Base-by-base conservation (phyloP, 805 yeast genomes). In the Cyberlindnera bimundalis region DNA sequence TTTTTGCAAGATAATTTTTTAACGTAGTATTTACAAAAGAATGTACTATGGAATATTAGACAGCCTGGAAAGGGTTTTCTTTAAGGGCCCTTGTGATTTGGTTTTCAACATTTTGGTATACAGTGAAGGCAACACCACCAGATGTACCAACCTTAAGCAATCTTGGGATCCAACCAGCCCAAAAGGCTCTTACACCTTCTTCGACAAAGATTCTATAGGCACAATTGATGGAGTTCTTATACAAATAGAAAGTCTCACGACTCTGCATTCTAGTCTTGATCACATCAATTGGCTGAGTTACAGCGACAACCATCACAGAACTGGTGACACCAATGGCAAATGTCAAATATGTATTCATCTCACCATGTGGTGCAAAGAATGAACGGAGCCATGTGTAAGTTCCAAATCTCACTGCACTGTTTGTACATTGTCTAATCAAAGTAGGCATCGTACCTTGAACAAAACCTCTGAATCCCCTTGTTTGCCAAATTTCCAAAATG, bases 201-300 rank as follows among this genome's bases (percentile, higher is more conserved):
- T 67, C 66, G 28, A 72, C 65, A 44, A 71, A 73, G 3, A 73
- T 70, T 50, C 71, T 60, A 40, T 70, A 73, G 6, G 72, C 66
- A 56, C 81, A 73, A 15, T 78, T 73, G 53, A 84, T 62, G 6
- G 87, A 68, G 61, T 82, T 87, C 43, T 68, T 71, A 58, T 81
- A 83, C 2, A 75, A 51, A 5, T 60, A 53, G 53, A 71, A 71
- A n/a, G 83, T 78, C 56, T 81, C 78, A 53, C 79, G 76, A 54
- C 88, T 77, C 62, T 89, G 96, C 77, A 89, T 77, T 56, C 95
- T 75, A 3, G 96, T 78, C 65, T 90, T 90, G 35, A 90, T 64
- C 3, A 87, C 86, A 64, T 90, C 97, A 21, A 90, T 67, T 0
- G 97, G 97, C 64, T 88, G 98, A 1, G 96, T 90, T 0, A 76